Evolutionary conservation across 1,284 basidiomycete genomes (phyloP), one percentile per base, ranked within the genome.

Genomic region (Bondarzewia mesenterica): DNA sequence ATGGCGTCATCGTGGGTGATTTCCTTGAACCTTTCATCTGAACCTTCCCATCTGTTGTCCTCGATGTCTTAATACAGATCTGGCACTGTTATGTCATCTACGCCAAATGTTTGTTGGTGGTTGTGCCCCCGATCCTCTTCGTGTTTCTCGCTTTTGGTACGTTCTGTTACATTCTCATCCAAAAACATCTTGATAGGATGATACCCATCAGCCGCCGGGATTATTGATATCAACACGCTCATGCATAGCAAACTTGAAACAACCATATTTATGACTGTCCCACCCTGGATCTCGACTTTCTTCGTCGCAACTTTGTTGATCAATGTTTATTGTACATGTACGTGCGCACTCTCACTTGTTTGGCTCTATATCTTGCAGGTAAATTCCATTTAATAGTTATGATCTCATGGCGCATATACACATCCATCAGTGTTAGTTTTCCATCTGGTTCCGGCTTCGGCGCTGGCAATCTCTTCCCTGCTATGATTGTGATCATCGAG

Each of bases 41-140:
- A 7, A 41, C 25, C n/a, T 12, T 32, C 21, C 6, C 42, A 25
- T 5, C 16, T 27, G 27, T 25, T 39, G 7, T 41, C 27, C n/a
- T n/a, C n/a, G n/a, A n/a, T 32, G 20, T 40, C n/a, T 41, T 32
- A 18, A 14, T 29, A 2, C 40, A 52, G 51, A 35, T 52, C 14
- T 52, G 50, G 50, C 50, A 46, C 3, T 38, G 44, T 20, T 52
- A 52, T 36, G 22, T 48, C 16, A 39, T 52, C 8, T 52, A 45
- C 36, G 23, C 22, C 21, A 48, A 39, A 35, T 25, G 39, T 14
- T 8, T 41, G 5, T 8, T 36, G 27, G 22, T 39, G 20, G 23
- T 44, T 8, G 15, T 35, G 2, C 38, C 46, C 1, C 25, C 22
- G 8, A 32, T 48, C 15, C 14, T 52, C 15, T 42, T 52, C 3